Evolutionary conservation across 768 basidiomycete species (phyloP).

Genomic region (Pulveroboletus sp.): DNA sequence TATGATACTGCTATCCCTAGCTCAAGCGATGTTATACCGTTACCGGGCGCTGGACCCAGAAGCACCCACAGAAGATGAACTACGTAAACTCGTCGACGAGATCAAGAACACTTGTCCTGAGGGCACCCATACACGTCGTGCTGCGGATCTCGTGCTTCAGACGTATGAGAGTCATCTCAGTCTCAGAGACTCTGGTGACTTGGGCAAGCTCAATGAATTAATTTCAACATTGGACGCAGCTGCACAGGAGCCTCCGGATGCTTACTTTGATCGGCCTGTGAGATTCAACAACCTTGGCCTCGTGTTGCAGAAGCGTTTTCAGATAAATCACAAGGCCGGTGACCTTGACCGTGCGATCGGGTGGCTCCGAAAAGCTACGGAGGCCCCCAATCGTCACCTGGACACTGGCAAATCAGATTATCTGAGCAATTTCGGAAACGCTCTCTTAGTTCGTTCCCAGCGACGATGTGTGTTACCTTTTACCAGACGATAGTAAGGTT

Average conservation of each 20-base stretch:
- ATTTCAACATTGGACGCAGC: background rate
- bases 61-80: background rate
- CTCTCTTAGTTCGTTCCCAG: background rate
- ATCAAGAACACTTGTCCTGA: background rate
- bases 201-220: background rate
- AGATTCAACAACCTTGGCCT: conserved; percentile 2
- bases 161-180: background rate
- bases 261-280: background rate
- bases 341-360: background rate
- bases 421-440: background rate
- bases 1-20: conserved; percentile 3
- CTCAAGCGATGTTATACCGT: conserved; percentile 7
- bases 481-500: background rate
- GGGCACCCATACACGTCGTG: conserved; percentile 1
- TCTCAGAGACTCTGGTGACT: background rate
- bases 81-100: background rate
- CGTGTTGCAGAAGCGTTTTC: conserved; percentile 1
- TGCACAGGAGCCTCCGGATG: background rate
- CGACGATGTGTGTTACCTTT: background rate
- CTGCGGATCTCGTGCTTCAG: conserved; percentile 1
- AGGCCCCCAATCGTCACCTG: background rate
- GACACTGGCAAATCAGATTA: background rate
- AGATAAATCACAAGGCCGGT: background rate
- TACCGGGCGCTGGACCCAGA: background rate
- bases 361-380: background rate